Conservation (phyloP, 805 yeast genomes). For the Nakazawaea molendinolei region DNA sequence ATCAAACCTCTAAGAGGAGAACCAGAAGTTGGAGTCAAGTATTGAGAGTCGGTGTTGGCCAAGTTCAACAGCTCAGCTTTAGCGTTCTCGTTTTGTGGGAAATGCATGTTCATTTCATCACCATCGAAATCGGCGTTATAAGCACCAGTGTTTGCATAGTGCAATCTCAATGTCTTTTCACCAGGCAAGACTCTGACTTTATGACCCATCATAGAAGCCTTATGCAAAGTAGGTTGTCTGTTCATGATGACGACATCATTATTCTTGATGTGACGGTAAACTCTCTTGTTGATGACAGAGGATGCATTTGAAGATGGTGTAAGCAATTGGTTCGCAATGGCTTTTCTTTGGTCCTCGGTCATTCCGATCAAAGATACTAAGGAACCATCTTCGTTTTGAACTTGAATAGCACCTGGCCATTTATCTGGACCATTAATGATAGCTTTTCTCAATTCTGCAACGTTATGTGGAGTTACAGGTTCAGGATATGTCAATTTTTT, state of each 20-base stretch:
- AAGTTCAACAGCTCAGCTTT: conserved; percentile 91
- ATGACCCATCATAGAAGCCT: conserved; percentile 99
- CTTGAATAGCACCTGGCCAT: conserved; percentile 98
- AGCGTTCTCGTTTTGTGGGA: conserved; percentile 97
- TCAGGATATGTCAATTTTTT: conserved; percentile 94
- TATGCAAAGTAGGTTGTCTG: conserved; percentile 98
- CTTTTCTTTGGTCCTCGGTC: conserved; percentile 90
- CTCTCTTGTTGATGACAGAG: conserved; percentile 81
- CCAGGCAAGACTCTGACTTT: conserved; percentile 95
- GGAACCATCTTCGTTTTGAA: conserved; percentile 93
- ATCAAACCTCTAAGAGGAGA: conserved; percentile 97
- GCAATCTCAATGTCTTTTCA: conserved; percentile 92
- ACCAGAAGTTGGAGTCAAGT: conserved; percentile 97
- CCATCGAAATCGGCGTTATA: conserved; percentile 99
- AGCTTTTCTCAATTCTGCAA: conserved; percentile 85
- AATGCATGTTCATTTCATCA: conserved; percentile 99
- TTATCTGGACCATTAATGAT: conserved; percentile 95
- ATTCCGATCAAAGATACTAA: conserved; percentile 77
- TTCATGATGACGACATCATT: conserved; percentile 96
- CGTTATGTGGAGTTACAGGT: conserved; percentile 91
- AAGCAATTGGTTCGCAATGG: conserved; percentile 86
- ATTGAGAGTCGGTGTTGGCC: conserved; percentile 97
- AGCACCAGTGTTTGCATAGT: conserved; percentile 98
- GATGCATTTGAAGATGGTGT: conserved; percentile 69
- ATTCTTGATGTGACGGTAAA: conserved; percentile 87